Evolutionary conservation across 768 basidiomycete genomes (phyloP).

Genomic region (Punctularia strigosozonata): DNA sequence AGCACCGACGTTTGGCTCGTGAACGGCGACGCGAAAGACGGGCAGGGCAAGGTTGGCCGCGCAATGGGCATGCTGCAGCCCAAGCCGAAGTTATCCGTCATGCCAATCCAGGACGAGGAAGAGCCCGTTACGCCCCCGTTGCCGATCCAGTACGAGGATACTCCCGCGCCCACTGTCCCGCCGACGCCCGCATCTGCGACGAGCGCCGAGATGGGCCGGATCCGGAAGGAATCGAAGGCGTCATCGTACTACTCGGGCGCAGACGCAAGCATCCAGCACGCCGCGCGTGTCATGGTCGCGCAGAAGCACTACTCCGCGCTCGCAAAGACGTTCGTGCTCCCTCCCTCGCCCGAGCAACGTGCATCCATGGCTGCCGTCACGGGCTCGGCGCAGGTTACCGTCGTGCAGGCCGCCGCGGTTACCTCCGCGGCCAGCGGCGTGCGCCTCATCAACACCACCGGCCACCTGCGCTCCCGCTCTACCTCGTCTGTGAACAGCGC

Average conservation of each 20-base stretch:
- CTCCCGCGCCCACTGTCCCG: constrained; percentile 29
- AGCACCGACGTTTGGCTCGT: constrained; percentile 68
- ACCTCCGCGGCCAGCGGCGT: constrained; percentile 22
- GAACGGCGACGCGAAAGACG: constrained; percentile 62
- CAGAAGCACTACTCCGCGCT: constrained; percentile 63
- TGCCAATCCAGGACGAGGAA: constrained; percentile 38
- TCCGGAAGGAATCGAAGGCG: constrained; percentile 38
- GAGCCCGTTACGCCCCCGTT: constrained; percentile 46
- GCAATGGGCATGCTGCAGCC: constrained; percentile 53
- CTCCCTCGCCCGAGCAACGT: constrained; percentile 31
- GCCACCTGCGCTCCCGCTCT: constrained; percentile 53
- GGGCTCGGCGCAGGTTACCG: too few species aligned
- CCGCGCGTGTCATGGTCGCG: constrained; percentile 56
- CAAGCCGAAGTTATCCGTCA: constrained; percentile 55
- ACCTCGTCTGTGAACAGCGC: constrained; percentile 36
- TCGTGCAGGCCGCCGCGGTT: too few species aligned
- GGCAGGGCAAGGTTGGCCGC: constrained; percentile 47
- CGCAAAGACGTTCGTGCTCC: constrained; percentile 51
- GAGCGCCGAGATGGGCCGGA: constrained; percentile 44
- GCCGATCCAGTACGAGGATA: constrained; percentile 43
- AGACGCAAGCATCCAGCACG: constrained; percentile 39
- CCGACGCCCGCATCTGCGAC: constrained; percentile 44
- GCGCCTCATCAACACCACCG: constrained; percentile 6
- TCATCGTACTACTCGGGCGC: constrained; percentile 41
- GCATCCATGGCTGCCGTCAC: constrained; percentile 19